Conservation (phyloP, 1,284 basidiomycete genomes). For the Fomitiporia mediterranea region DNA sequence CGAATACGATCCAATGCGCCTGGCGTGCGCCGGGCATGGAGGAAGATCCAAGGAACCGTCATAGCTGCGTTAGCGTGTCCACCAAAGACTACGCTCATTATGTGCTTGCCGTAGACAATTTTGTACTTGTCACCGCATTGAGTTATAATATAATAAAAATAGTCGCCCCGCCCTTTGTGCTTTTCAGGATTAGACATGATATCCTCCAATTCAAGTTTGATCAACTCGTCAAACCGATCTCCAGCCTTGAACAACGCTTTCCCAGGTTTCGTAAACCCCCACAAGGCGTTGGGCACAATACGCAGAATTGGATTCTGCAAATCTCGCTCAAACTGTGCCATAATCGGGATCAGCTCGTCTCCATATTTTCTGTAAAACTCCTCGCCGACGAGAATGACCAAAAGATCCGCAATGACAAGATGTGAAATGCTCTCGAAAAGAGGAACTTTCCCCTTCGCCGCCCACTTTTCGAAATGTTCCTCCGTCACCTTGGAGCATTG, state of each 20-base stretch:
- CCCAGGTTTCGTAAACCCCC: constrained; percentile 7
- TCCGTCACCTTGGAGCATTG: constrained; percentile 9
- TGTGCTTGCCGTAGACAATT: constrained; percentile 8
- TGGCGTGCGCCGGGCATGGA: constrained; percentile 16
- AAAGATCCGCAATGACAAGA: constrained; percentile 11
- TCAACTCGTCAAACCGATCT: constrained; percentile 11
- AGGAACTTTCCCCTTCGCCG: constrained; percentile 9
- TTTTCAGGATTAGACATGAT: constrained; percentile 15
- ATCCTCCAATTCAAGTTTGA: constrained; percentile 4
- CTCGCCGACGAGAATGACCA: constrained; percentile 12
- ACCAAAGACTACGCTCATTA: constrained; percentile 12
- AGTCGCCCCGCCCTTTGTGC: constrained; percentile 15
- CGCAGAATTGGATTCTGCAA: constrained; percentile 15
- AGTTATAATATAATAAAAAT: constrained; percentile 9
- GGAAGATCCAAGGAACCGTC: constrained; percentile 17
- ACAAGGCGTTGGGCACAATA: constrained; percentile 4
- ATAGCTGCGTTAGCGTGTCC: constrained; percentile 19
- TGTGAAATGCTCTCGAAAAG: constrained; percentile 17
- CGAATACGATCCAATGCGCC: constrained; percentile 13
- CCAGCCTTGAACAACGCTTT: not conserved
- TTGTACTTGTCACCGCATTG: constrained; percentile 5
- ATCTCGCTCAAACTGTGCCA: constrained; percentile 18
- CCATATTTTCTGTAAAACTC: constrained; percentile 18
- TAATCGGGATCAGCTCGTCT: constrained; percentile 14
- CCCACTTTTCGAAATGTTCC: constrained; percentile 13